phyloP scores from a whole-genome alignment of 257 asterid species.

The Solanum appendiculatum region DNA sequence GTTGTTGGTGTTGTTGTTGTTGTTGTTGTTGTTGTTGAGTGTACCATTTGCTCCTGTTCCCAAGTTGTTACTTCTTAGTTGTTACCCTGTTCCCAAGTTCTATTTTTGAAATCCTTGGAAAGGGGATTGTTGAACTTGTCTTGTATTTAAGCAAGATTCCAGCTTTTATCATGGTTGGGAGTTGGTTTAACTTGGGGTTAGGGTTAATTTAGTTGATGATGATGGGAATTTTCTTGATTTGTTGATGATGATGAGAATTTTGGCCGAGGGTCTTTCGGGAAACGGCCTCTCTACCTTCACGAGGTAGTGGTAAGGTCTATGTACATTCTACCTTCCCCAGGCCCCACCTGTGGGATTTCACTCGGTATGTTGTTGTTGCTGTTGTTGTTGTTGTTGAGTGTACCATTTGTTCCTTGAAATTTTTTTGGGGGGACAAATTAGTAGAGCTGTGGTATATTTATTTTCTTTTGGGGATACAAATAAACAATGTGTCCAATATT shows the following conservation, averaged over 20 bases:
- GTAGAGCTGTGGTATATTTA: neutral
- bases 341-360: neutral
- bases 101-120: neutral
- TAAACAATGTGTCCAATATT: conserved; percentile 1
- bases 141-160: neutral
- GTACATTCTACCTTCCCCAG: neutral
- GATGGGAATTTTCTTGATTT: neutral
- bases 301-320: neutral
- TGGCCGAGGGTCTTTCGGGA: too few relatives aligned
- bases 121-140: neutral
- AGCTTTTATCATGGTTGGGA: neutral
- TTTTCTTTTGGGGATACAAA: neutral
- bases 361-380: neutral
- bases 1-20: neutral
- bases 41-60: neutral
- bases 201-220: neutral
- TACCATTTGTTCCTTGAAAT: neutral
- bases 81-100: neutral
- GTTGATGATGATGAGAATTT: too few relatives aligned
- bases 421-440: neutral
- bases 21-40: neutral
- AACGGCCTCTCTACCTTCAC: too few relatives aligned
- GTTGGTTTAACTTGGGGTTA: neutral
- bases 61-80: too few relatives aligned
- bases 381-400: neutral